A percentile compares a stretch with the other conserved stretches of the same genome.
Conservation (phyloP, 306 rosid genomes). For the Macrotyloma uniflorum region DNA sequence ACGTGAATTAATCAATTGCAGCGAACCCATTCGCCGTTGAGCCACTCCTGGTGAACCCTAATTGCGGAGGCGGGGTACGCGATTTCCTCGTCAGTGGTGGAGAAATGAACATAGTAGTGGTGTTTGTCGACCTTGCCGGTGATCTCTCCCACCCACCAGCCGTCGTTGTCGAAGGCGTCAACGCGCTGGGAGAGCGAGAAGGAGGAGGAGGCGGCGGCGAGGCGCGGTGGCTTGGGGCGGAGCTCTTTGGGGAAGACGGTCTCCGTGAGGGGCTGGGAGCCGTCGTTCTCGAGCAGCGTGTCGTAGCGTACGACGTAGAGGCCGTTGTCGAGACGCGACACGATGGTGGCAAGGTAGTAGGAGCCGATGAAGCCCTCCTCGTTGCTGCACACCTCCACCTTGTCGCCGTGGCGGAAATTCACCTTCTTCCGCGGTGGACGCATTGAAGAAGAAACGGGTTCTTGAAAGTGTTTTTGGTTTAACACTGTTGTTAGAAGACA, state of each 20-base stretch:
- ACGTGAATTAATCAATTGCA: not conserved
- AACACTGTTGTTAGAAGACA: no score
- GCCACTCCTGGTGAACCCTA: slow-evolving; percentile 46
- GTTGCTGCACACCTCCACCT: slow-evolving; percentile 21
- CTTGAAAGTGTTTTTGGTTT: not conserved
- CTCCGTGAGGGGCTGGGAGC: slow-evolving; percentile 6
- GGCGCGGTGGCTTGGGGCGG: slow-evolving; percentile 43
- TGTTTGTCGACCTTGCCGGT: not conserved
- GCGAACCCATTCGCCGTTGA: slow-evolving; percentile 36
- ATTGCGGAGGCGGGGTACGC: not conserved
- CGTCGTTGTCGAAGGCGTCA: slow-evolving; percentile 61
- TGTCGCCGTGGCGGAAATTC: not conserved
- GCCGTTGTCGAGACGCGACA: not conserved
- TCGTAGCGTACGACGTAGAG: slow-evolving; percentile 41
- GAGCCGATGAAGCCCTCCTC: slow-evolving; percentile 35
- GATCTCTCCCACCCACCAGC: slow-evolving; percentile 52
- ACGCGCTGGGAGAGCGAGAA: slow-evolving; percentile 37
- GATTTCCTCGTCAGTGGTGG: not conserved
- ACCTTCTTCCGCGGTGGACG: slow-evolving; percentile 35
- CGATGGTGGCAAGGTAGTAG: slow-evolving; percentile 18
- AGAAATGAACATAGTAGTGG: slow-evolving; percentile 34
- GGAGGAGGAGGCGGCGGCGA: not conserved
- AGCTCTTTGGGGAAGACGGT: slow-evolving; percentile 35
- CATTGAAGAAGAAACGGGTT: slow-evolving; percentile 12
- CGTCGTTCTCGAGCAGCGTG: slow-evolving; percentile 41